A percentile compares a stretch with the other conserved stretches of the same genome.
These are phyloP conservation scores for Glaciozyma martinii DNA, from an alignment of 768 basidiomycete species.

Conservation along the genomic window DNA sequence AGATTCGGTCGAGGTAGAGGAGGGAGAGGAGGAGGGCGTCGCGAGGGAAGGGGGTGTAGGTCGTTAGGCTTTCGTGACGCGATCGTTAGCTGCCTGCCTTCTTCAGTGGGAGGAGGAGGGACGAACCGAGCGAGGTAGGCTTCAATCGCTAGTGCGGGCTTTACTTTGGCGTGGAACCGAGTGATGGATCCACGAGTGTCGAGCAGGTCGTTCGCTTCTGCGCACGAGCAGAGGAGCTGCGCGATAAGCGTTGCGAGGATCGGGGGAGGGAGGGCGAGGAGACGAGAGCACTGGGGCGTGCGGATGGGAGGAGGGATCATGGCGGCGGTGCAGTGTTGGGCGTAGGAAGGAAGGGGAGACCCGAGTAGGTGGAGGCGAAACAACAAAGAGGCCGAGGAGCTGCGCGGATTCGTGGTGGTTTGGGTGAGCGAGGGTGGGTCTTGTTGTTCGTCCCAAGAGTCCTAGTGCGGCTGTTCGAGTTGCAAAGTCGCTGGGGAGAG, in stretches of 20 bases:
- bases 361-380: background rate
- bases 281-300: no score
- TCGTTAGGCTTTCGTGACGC: slow-evolving; percentile 8
- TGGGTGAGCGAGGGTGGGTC: no score
- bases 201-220: background rate
- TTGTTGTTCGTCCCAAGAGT: no score
- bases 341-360: background rate
- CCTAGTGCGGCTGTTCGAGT: background rate
- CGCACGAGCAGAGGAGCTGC: no score
- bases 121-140: no score
- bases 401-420: no score
- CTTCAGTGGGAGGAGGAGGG: no score
- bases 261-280: background rate
- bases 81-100: background rate
- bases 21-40: slow-evolving; percentile 30
- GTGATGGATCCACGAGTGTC: background rate
- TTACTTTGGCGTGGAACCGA: background rate
- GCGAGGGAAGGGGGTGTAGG: slow-evolving; percentile 29
- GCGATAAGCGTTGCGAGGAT: no score
- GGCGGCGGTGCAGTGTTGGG: background rate
- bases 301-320: background rate
- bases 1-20: slow-evolving; percentile 32
- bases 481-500: no score
- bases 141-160: background rate
- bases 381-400: background rate